phyloP scores from a whole-genome alignment of 495 filamentous ascomycete genomes.

The Talaromyces borbonicus region DNA sequence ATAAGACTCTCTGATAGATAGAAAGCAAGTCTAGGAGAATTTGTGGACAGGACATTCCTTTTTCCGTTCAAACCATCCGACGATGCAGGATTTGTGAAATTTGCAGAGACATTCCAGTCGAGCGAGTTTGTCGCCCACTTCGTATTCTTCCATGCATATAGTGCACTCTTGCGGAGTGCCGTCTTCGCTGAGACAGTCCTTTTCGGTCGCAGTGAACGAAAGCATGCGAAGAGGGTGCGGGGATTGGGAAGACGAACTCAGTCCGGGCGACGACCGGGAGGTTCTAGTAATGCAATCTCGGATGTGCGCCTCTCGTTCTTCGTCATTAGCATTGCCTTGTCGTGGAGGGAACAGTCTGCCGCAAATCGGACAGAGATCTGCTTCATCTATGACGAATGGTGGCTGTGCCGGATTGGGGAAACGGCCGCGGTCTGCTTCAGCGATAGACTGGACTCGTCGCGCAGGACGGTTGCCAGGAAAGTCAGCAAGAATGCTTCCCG shows the following conservation, averaged over 20 bases:
- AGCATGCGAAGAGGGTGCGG: slow-evolving; percentile 41
- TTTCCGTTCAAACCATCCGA: slow-evolving; percentile 45
- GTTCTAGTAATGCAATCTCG: slow-evolving; percentile 56
- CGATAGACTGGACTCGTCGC: slow-evolving; percentile 1
- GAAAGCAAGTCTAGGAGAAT: slow-evolving; percentile 17
- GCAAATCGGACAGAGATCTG: slow-evolving; percentile 89
- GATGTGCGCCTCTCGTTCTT: slow-evolving; percentile 66
- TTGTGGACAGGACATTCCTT: slow-evolving; percentile 47
- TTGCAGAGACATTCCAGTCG: slow-evolving; percentile 87
- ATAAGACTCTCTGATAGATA: not conserved
- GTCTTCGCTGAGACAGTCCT: slow-evolving; percentile 73
- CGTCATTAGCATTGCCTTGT: slow-evolving; percentile 46
- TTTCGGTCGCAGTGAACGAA: slow-evolving; percentile 76
- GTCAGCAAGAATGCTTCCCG: not conserved
- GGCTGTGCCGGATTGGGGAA: slow-evolving; percentile 17
- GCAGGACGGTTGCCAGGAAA: slow-evolving; percentile 1
- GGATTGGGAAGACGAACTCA: slow-evolving; percentile 14
- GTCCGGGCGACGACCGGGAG: slow-evolving; percentile 15
- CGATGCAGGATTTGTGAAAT: slow-evolving; percentile 69
- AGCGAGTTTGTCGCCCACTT: slow-evolving; percentile 71
- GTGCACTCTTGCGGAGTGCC: slow-evolving; percentile 62
- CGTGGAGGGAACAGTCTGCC: slow-evolving; percentile 63
- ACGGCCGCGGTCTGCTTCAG: slow-evolving; percentile 11
- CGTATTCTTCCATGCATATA: slow-evolving; percentile 95
- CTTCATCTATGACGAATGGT: slow-evolving; percentile 52